Evolutionary conservation across 192 early-diverging fungal species (phyloP), one percentile per base, ranked within the genome.

Genomic region (Backusella sp.): DNA sequence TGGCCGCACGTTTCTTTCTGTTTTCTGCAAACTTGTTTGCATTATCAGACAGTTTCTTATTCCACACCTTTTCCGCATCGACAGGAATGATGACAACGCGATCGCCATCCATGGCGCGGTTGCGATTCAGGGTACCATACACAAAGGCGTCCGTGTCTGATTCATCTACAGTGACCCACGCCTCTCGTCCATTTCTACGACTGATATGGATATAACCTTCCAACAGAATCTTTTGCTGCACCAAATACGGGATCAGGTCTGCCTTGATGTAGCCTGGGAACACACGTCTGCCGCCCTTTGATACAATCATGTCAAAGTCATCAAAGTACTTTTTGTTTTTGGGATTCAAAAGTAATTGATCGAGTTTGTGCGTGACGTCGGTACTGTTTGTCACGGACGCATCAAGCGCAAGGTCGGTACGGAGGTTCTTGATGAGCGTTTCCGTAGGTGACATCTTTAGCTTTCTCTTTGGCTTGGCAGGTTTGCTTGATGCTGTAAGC

Each of bases 81-180:
- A 93, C 73, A 17, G 94, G 66, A 75, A 86, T 72, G 2, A 96
- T 82, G 17, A 89, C 88, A 11, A 96, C 95, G 0, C 88, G 76
- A 75, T 96, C 95, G 2, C 93, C 94, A 26, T 96, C 93, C 23
- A 96, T 74, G 1, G 94, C 92, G 42, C 95, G 88, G 79, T 96
- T 96, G 26, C 92, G 89, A 62, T 84, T 79, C 32, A 80, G 84
- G 28, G 84, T 78, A 6, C 91, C 90, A 37, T 80, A 88, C 15
- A 96, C 91, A 74, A 88, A 92, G 8, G 95, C 85, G 74, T 96
- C 95, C 7, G 83, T 80, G 32, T 90, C 89, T 0, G 91, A 73
- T 35, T 80, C 84, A 46, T 93, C 90, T 3, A 90, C 82, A 0
- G 90, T 89, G 14, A 96, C 94, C 81, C 96, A 98, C 12, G 93